Conservation (phyloP, 1,284 basidiomycete species). For the Neolentinus lepideus region DNA sequence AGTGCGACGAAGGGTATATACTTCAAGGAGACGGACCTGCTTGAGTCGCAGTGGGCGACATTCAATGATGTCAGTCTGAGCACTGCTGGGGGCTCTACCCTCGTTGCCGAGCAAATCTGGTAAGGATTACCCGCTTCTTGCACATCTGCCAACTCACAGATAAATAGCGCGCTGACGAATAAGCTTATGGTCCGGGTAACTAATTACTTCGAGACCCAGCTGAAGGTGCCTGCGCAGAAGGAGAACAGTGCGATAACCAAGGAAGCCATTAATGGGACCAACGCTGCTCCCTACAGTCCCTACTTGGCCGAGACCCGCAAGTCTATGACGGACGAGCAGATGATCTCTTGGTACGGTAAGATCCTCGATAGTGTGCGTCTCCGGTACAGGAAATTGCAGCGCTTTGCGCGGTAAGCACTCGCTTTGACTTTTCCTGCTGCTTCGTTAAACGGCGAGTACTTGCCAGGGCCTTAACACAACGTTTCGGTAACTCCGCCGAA, state of each 20-base stretch:
- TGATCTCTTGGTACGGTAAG: conserved; percentile 86
- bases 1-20: conserved; percentile 88
- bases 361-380: conserved; percentile 91
- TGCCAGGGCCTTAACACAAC: conserved; percentile 66
- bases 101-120: conserved; percentile 96
- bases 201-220: conserved; percentile 91
- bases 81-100: conserved; percentile 81
- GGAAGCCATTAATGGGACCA: conserved; percentile 4
- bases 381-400: conserved; percentile 90
- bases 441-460: not conserved
- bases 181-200: conserved; percentile 87
- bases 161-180: conserved; percentile 73
- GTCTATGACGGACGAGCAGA: conserved; percentile 75
- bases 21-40: conserved; percentile 96
- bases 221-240: conserved; percentile 59
- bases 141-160: too few relatives aligned
- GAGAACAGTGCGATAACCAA: conserved; percentile 6
- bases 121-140: too few relatives aligned
- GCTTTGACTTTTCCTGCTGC: not conserved
- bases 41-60: conserved; percentile 96
- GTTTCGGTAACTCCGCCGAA: conserved; percentile 95
- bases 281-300: conserved; percentile 16
- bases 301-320: conserved; percentile 9
- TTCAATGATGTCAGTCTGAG: conserved; percentile 91
- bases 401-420: conserved; percentile 77